Base-by-base conservation (phyloP, 2,329 filamentous ascomycete species). In the Ustilaginoidea virens region DNA sequence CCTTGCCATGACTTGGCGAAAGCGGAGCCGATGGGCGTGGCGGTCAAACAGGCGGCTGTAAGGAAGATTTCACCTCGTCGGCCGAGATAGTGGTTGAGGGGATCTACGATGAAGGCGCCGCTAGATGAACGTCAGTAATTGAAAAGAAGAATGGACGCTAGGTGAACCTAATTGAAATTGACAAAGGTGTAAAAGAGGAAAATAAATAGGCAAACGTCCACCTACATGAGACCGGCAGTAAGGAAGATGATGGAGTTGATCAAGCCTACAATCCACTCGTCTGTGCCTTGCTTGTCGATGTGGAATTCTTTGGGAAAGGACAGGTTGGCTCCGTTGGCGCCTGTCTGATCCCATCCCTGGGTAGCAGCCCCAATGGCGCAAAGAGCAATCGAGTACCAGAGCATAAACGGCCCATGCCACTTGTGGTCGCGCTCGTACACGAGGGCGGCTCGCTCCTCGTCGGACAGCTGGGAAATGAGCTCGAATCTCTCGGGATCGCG, bases 31-130 rank as follows among this genome's bases (percentile, higher is more conserved):
- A 76, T 66, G 0, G 65, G 61, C 2, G 69, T 53, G 18, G 69
- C 48, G 9, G 71, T 53, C 3, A 41, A 30, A 23, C 37, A 44
- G 8, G 28, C 27, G 5, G 71, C 74, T 7, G 71, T 69, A 31
- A 76, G 55, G 44, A 76, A 77, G 33, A 78, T 75, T 4, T 69
- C 74, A 21, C 72, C 72, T 9, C 74, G 60, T 33, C 74, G 68
- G 10, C 74, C 74, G 31, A 79, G 66, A 45, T 55, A 66, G 37
- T 70, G 60, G 47, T 77, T 76, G 17, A 67, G 41, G 4, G 70
- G 70, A 34, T 49, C 46, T 21, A 44, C 42, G 19, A 46, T 45
- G 26, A 42, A 45, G 17, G 44, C 40, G 26, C 44, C 41, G 24
- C 42, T 46, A 19, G 10, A 23, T 15, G 9, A 25, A 17, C 11